Percentiles rank a stretch among this genome's conserved stretches.
phyloP scores from a whole-genome alignment of 768 basidiomycete genomes.

The Lactifluus echinatus region DNA sequence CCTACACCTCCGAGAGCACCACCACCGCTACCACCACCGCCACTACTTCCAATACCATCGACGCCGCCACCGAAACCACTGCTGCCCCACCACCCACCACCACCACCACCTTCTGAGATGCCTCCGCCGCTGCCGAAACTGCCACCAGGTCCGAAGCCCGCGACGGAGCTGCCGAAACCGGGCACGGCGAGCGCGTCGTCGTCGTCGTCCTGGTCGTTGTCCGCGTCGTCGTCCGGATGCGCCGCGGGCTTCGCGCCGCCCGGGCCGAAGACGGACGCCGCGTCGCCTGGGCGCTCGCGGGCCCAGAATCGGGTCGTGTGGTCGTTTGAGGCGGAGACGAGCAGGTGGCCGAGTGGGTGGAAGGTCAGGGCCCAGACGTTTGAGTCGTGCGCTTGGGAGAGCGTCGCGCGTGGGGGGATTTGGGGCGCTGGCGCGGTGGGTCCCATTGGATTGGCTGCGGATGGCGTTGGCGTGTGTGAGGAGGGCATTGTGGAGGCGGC shows the following conservation, averaged over 20 bases:
- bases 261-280: constrained; percentile 64
- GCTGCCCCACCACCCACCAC: neutral
- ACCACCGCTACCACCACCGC: constrained; percentile 10
- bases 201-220: constrained; percentile 38
- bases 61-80: neutral
- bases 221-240: constrained; percentile 42
- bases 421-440: constrained; percentile 22
- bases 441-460: neutral
- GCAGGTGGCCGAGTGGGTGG: constrained; percentile 92
- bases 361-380: constrained; percentile 94
- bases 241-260: constrained; percentile 83
- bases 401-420: constrained; percentile 60
- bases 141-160: constrained; percentile 17
- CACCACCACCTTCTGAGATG: too few species aligned
- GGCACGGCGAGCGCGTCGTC: constrained; percentile 70
- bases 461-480: neutral
- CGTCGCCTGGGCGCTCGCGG: constrained; percentile 81
- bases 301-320: constrained; percentile 99
- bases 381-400: constrained; percentile 96
- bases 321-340: constrained; percentile 93
- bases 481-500: neutral
- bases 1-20: too few species aligned
- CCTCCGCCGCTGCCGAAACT: too few species aligned
- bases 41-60: neutral
- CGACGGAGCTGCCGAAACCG: constrained; percentile 50